Evolutionary conservation across 345 rosid genomes (phyloP), one percentile per base, ranked within the genome.

Genomic region (Eutrema heterophyllum): DNA sequence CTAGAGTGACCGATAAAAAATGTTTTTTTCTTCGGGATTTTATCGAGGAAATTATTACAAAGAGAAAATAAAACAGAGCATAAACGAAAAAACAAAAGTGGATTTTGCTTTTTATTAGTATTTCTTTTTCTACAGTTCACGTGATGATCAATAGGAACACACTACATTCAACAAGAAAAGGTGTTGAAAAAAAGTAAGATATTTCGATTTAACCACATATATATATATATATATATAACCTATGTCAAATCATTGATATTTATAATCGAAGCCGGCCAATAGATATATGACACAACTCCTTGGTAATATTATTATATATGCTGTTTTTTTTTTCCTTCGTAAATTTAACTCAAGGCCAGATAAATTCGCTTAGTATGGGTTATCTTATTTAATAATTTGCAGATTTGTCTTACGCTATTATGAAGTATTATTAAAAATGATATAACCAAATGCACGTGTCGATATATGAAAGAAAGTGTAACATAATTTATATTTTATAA

Each of bases 41-140:
- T 62, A 51, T 72, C 2, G 45, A 52, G 45, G n/a, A 59, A 59
- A 66, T 71, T 65, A 77, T 77, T 66, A 71, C 72, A 77, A 43
- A 44, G 63, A 50, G 58, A 41, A 65, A 71, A 53, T 13, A 30
- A 45, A 46, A 68, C 57, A 45, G 64, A 62, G 44, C 32, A 46
- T 70, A 77, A 69, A 63, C 15, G n/a, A 58, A 41, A 67, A 30
- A 12, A 57, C 1, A 32, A 61, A 61, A 76, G 79, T 69, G 58
- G 12, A 45, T 16, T 43, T 62, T 76, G 70, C 70, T 69, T 69
- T 68, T 35, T 5, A 13, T 53, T 64, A n/a, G n/a, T n/a, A 14
- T 41, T 29, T 18, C 6, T 60, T 11, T 54, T 33, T 71, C 9
- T 39, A 41, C 9, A 41, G 13, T 77, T 75, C 58, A 75, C 74